Percentiles rank a stretch among this genome's conserved stretches.
Evolutionary conservation across 2,329 filamentous ascomycete species (phyloP).

Genomic region (Sordariomycetes sp.): DNA sequence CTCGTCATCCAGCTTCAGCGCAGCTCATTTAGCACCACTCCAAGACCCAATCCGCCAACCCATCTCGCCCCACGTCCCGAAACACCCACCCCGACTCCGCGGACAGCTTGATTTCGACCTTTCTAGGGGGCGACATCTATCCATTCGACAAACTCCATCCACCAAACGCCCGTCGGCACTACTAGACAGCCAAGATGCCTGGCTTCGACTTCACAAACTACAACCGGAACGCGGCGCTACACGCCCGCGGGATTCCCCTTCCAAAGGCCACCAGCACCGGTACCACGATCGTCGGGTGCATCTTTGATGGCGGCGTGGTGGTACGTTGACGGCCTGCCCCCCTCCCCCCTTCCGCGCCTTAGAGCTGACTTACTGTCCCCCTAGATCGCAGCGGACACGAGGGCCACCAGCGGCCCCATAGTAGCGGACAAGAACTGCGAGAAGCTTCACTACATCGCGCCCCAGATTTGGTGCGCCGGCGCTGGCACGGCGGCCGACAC

Average conservation of each 20-base stretch:
- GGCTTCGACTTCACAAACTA: conserved; percentile 99
- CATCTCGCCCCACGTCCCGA: neutral
- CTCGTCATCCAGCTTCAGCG: conserved; percentile 7
- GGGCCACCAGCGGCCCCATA: conserved; percentile 93
- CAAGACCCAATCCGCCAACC: neutral
- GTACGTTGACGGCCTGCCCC: conserved; percentile 33
- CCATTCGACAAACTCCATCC: conserved; percentile 8
- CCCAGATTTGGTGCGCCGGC: conserved; percentile 98
- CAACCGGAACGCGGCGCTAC: conserved; percentile 94
- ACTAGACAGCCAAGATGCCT: conserved; percentile 51
- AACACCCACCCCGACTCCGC: neutral
- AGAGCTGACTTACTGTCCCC: neutral
- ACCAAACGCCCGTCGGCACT: conserved; percentile 10
- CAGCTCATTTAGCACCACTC: neutral
- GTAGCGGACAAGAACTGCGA: conserved; percentile 99
- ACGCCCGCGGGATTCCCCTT: conserved; percentile 83
- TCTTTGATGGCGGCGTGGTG: conserved; percentile 93
- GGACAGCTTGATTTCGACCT: neutral
- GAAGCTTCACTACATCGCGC: conserved; percentile 97
- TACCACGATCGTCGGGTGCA: conserved; percentile 96
- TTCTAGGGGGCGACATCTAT: neutral
- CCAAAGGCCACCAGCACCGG: conserved; percentile 97
- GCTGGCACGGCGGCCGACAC: conserved; percentile 96
- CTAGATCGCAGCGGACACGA: conserved; percentile 95
- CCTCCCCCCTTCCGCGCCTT: neutral